Percentiles rank a stretch among this genome's conserved stretches.
Conservation (phyloP, 108 stramenopile genomes). For the Nitzschia sp. region DNA sequence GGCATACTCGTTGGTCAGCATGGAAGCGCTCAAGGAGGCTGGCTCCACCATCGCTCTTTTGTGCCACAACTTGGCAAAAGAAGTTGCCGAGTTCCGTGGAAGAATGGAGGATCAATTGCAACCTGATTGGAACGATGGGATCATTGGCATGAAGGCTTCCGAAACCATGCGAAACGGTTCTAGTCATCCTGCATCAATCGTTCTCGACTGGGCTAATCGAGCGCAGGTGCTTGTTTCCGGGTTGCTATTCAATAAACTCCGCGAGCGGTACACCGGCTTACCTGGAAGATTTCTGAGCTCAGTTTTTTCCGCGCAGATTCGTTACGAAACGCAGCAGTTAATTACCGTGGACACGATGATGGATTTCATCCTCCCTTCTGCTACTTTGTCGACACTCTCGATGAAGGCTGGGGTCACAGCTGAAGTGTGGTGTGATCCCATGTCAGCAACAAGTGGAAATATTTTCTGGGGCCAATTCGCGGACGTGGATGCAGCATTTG, state of each 20-base stretch:
- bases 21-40: constrained; percentile 80
- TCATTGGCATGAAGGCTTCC: constrained; percentile 53
- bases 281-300: constrained; percentile 61
- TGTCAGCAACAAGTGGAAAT: constrained; percentile 53
- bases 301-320: constrained; percentile 62
- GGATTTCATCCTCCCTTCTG: constrained; percentile 57
- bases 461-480: constrained; percentile 73
- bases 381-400: constrained; percentile 42
- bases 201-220: constrained; percentile 69
- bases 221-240: constrained; percentile 51
- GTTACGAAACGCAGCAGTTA: constrained; percentile 74
- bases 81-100: constrained; percentile 53
- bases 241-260: constrained; percentile 44
- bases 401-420: constrained; percentile 47
- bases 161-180: constrained; percentile 45
- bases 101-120: constrained; percentile 55
- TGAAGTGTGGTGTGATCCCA: constrained; percentile 74
- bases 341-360: constrained; percentile 62
- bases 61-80: constrained; percentile 70
- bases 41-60: constrained; percentile 66
- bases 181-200: constrained; percentile 32
- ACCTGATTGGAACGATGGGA: constrained; percentile 64
- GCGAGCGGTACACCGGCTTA: constrained; percentile 64
- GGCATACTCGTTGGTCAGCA: constrained; percentile 51
- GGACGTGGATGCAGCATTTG: constrained; percentile 76